phyloP scores from a whole-genome alignment of 2,329 filamentous ascomycete species.

The Xylaria sp. region DNA sequence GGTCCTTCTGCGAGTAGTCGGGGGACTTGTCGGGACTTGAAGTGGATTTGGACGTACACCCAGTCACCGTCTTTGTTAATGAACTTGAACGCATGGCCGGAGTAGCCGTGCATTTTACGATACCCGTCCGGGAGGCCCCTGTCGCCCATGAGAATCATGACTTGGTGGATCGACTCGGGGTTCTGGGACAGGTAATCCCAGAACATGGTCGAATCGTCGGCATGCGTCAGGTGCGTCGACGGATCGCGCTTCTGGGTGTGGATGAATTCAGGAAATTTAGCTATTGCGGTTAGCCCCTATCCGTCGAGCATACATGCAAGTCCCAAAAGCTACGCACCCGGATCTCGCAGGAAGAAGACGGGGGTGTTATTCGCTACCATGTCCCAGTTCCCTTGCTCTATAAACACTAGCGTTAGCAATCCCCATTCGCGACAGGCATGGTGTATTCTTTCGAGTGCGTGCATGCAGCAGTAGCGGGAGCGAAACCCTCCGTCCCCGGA shows the following conservation, averaged over 20 bases:
- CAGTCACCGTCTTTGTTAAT: conserved; percentile 69
- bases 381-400: conserved; percentile 77
- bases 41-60: conserved; percentile 69
- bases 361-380: conserved; percentile 76
- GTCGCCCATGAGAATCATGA: conserved; percentile 71
- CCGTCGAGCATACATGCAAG: too few relatives aligned
- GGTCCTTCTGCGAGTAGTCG: conserved; percentile 67
- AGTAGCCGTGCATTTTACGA: conserved; percentile 72
- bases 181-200: conserved; percentile 70
- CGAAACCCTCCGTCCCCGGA: too few relatives aligned
- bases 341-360: conserved; percentile 77
- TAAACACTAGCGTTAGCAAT: too few relatives aligned
- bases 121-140: conserved; percentile 69
- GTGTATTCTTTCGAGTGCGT: too few relatives aligned
- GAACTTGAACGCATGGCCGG: conserved; percentile 70
- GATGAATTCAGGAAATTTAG: conserved; percentile 76
- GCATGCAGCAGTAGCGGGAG: too few relatives aligned
- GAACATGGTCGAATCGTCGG: conserved; percentile 63
- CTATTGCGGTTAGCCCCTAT: conserved; percentile 31
- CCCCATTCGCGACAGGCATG: too few relatives aligned
- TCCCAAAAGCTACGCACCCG: conserved; percentile 42
- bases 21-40: conserved; percentile 68
- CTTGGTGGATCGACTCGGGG: conserved; percentile 66
- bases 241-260: conserved; percentile 79
- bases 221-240: conserved; percentile 63